Evolutionary conservation across 345 rosid species (phyloP), one percentile per base, ranked within the genome.

Genomic region (Linum tenue): DNA sequence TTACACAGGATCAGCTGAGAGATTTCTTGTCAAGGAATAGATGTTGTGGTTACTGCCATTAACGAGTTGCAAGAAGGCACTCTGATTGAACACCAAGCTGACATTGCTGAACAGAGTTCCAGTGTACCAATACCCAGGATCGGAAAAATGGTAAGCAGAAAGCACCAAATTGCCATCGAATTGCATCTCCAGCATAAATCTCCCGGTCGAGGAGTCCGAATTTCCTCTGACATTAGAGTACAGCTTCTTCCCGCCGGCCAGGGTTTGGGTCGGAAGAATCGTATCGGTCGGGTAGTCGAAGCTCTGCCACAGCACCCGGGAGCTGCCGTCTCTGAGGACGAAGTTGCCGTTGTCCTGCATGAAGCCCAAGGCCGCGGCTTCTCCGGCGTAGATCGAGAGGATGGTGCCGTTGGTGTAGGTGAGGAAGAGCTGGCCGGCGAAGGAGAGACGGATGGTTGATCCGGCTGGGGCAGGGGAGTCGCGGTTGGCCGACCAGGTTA

Each of bases 261-360:
- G 61, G 48, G 1, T 11, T 39, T 75, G 78, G 37, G 59, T 66
- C 0, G 63, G 74, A 14, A 75, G 56, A 62, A 75, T 17, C 38
- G 72, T 67, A 48, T 75, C 74, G 37, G 72, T 75, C 42, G 74
- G 74, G 0, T 40, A 57, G 36, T 14, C 39, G 64, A 75, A 70
- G 56, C 74, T 75, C 60, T 10, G 9, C 78, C 74, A 75, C 1
- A 75, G 0, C 37, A 38, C 3, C 7, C 5, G 4, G 14, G 74
- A 70, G 42, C 17, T 37, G 9, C 0, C 55, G 37, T 59, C 69
- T 63, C 3, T 42, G 59, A 75, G 41, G 2, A 75, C 74, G 59
- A 75, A 70, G 60, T 75, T 75, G 17, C 72, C 78, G 44, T 75
- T 42, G 48, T 70, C n/a, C 59, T 43, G 60, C 78, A 75, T 67